phyloP scores from a whole-genome alignment of 2,329 filamentous ascomycete genomes.

The Remersonia thermophila region DNA sequence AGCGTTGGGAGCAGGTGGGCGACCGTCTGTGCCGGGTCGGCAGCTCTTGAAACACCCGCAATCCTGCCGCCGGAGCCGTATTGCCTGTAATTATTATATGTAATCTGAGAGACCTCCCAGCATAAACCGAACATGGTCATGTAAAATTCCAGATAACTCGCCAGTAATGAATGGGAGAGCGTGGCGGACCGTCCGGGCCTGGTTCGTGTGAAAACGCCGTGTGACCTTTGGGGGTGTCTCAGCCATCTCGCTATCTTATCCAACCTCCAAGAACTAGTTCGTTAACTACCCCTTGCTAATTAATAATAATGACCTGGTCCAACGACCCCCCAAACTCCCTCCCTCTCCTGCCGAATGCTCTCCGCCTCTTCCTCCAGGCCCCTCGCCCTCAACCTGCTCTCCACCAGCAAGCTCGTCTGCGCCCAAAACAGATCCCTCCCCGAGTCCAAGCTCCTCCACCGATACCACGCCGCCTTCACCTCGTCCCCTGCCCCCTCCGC shows the following conservation, averaged over 20 bases:
- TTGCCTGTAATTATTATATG: not conserved
- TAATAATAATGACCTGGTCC: too few relatives aligned
- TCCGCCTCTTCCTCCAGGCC: slow-evolving; percentile 11
- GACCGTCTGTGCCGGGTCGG: slow-evolving; percentile 12
- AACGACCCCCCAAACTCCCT: not conserved
- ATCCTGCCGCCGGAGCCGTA: not conserved
- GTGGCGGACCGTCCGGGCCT: too few relatives aligned
- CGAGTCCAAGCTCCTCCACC: slow-evolving; percentile 6
- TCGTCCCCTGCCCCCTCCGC: slow-evolving; percentile 10
- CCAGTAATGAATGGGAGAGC: too few relatives aligned
- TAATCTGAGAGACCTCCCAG: too few relatives aligned
- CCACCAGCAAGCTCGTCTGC: slow-evolving; percentile 13
- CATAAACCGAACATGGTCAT: too few relatives aligned
- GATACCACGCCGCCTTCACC: slow-evolving; percentile 5
- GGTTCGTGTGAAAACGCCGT: too few relatives aligned
- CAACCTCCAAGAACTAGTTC: too few relatives aligned
- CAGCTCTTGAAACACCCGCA: too few relatives aligned
- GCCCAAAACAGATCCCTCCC: slow-evolving; percentile 16
- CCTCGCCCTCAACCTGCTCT: slow-evolving; percentile 10
- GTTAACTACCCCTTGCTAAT: too few relatives aligned
- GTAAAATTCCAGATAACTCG: too few relatives aligned
- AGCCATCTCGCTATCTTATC: too few relatives aligned
- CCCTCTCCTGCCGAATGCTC: slow-evolving; percentile 8
- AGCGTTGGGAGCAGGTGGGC: slow-evolving; percentile 16
- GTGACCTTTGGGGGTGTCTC: too few relatives aligned